phyloP scores from a whole-genome alignment of 2,329 filamentous ascomycete species.

The Diplodia seriata region DNA sequence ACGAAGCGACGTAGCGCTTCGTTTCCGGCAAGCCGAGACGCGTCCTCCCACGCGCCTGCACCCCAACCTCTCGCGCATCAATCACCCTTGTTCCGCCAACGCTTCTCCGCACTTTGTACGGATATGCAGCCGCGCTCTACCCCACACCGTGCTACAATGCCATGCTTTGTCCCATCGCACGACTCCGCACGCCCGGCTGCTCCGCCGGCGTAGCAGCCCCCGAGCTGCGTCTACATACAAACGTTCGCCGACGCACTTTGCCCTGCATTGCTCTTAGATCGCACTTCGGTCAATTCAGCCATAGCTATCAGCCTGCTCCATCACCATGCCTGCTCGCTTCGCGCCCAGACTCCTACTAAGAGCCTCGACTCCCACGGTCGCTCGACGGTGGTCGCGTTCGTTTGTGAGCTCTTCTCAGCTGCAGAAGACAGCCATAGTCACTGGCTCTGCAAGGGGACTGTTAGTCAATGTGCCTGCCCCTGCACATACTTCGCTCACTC shows the following conservation, averaged over 20 bases:
- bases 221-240: conserved; percentile 10
- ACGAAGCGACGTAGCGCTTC: background rate
- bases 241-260: background rate
- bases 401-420: conserved; percentile 38
- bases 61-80: background rate
- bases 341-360: conserved; percentile 38
- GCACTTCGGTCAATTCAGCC: background rate
- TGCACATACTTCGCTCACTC: background rate
- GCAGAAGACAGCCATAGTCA: conserved; percentile 47
- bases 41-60: conserved; percentile 2
- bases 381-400: conserved; percentile 38
- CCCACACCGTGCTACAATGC: conserved; percentile 24
- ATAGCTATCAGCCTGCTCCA: background rate
- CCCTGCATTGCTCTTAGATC: background rate
- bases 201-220: background rate
- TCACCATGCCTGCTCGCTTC: conserved; percentile 36
- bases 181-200: conserved; percentile 29
- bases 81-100: background rate
- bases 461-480: conserved; percentile 34
- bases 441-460: conserved; percentile 49
- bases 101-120: conserved; percentile 15
- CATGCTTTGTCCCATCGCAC: conserved; percentile 4
- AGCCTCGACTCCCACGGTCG: conserved; percentile 35
- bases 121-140: conserved; percentile 8
- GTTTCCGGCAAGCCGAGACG: conserved; percentile 2